Evolutionary conservation across 2,329 filamentous ascomycete genomes (phyloP).

Genomic region (Calonectria pseudoturangicola): DNA sequence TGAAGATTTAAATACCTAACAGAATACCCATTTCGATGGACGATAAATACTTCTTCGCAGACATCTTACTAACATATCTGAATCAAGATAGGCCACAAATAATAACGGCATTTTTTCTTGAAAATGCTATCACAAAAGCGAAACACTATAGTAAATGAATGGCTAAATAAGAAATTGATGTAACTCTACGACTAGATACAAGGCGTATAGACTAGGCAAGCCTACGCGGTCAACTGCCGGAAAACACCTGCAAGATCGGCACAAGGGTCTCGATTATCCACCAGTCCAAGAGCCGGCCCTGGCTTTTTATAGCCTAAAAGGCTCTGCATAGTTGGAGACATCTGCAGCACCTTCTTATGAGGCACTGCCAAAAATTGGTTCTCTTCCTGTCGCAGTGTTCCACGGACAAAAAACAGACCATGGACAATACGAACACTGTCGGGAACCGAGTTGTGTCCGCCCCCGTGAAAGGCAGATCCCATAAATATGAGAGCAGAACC

Average conservation of each 20-base stretch:
- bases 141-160: background rate
- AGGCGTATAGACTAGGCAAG: too few relatives aligned
- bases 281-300: constrained; percentile 6
- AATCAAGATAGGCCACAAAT: too few relatives aligned
- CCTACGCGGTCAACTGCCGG: background rate
- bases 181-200: background rate
- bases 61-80: too few relatives aligned
- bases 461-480: constrained; percentile 22
- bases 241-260: constrained; percentile 10
- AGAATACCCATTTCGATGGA: too few relatives aligned
- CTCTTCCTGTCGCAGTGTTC: constrained; percentile 17
- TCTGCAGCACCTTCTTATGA: constrained; percentile 10
- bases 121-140: too few relatives aligned
- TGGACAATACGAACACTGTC: constrained; percentile 7
- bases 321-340: background rate
- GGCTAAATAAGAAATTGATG: too few relatives aligned
- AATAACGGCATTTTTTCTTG: too few relatives aligned
- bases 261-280: constrained; percentile 20
- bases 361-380: constrained; percentile 26
- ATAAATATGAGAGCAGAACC: constrained; percentile 20
- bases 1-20: too few relatives aligned
- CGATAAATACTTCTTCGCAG: too few relatives aligned
- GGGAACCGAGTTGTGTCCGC: constrained; percentile 23
- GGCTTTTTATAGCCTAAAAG: constrained; percentile 26
- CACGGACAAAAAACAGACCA: constrained; percentile 17